Percentiles rank a stretch among this genome's conserved stretches.
phyloP scores from a whole-genome alignment of 179 eudicot species.

The Drosera spatulata region DNA sequence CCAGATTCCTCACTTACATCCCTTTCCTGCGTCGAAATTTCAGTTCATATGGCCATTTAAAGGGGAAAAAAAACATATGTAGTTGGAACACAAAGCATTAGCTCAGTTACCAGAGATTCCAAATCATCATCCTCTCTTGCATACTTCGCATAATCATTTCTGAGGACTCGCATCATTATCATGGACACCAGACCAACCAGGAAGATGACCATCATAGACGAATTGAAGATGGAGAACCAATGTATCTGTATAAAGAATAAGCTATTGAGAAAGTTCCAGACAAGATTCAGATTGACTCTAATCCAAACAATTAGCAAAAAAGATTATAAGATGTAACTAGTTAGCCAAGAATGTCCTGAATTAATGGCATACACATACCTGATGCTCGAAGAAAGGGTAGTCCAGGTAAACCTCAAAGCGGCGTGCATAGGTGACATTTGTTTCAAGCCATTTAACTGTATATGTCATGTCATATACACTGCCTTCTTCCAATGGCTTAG shows the following conservation, averaged over 20 bases:
- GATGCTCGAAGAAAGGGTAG: constrained; percentile 59
- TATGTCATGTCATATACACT: constrained; percentile 47
- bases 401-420: constrained; percentile 27
- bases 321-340: neutral
- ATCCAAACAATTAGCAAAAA: neutral
- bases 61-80: no score
- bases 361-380: constrained; percentile 17
- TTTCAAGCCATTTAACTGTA: constrained; percentile 46
- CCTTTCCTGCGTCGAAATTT: constrained; percentile 35
- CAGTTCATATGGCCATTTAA: no score
- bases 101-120: constrained; percentile 43
- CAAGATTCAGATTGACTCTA: neutral
- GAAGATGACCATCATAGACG: constrained; percentile 77
- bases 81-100: neutral
- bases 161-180: constrained; percentile 65
- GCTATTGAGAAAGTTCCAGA: neutral
- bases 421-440: constrained; percentile 46
- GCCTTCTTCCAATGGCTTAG: constrained; percentile 53
- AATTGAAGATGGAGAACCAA: constrained; percentile 72
- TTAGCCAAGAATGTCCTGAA: no score
- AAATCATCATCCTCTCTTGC: constrained; percentile 77
- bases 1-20: constrained; percentile 71
- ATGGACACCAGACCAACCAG: constrained; percentile 67
- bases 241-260: constrained; percentile 46
- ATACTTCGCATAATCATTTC: constrained; percentile 82